A percentile compares a stretch with the other conserved stretches of the same genome.
Evolutionary conservation across 345 rosid species (phyloP).

Genomic region (Psidium guajava): DNA sequence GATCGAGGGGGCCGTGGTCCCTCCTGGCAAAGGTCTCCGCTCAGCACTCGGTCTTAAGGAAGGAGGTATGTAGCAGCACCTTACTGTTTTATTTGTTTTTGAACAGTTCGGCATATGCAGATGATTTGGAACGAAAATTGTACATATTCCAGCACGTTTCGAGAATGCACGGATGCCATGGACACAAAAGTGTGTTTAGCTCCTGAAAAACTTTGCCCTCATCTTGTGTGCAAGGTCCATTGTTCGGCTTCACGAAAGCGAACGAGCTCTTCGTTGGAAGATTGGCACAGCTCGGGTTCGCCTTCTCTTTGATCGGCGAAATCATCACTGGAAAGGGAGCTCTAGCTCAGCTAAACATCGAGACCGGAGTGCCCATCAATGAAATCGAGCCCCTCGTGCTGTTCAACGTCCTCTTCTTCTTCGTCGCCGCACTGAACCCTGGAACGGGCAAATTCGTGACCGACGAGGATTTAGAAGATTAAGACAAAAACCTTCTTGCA

Average conservation of each 20-base stretch:
- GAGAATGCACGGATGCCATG: background rate
- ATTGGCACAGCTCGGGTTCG: conserved; percentile 92
- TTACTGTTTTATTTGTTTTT: background rate
- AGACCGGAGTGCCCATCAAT: conserved; percentile 80
- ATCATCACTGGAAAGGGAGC: conserved; percentile 95
- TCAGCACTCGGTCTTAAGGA: conserved; percentile 77
- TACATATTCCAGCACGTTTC: background rate
- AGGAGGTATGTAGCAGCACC: conserved; percentile 40
- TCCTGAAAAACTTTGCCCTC: background rate
- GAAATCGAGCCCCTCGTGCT: conserved; percentile 96
- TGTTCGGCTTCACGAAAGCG: conserved; percentile 89
- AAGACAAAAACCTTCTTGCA: background rate
- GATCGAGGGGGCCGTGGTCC: conserved; percentile 59
- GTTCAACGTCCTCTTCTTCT: conserved; percentile 86
- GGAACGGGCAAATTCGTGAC: conserved; percentile 89
- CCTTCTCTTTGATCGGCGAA: conserved; percentile 90
- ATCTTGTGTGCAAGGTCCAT: conserved; percentile 46
- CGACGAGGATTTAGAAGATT: conserved; percentile 44
- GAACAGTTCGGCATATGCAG: background rate
- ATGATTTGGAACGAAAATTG: background rate
- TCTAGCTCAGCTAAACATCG: conserved; percentile 88
- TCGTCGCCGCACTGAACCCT: conserved; percentile 84
- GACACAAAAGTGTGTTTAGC: background rate
- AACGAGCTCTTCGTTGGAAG: conserved; percentile 92
- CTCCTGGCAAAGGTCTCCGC: conserved; percentile 65